Percentiles rank a stretch among this genome's conserved stretches.
Evolutionary conservation across 768 basidiomycete genomes (phyloP).

Genomic region (Trametes cinnabarina): DNA sequence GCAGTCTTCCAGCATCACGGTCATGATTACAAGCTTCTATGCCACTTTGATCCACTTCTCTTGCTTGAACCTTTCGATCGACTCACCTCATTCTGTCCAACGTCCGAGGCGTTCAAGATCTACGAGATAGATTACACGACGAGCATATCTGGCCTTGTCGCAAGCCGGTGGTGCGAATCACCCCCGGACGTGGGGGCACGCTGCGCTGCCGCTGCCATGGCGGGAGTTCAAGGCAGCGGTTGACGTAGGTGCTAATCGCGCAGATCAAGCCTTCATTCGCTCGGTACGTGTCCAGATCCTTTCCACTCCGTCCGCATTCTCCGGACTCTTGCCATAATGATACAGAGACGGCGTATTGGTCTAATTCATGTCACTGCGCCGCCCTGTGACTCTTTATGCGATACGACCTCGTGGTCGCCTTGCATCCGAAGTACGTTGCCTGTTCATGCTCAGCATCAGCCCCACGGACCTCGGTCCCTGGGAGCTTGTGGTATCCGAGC

Average conservation of each 20-base stretch:
- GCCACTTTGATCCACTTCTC: background rate
- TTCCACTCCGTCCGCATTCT: background rate
- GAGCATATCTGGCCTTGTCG: background rate
- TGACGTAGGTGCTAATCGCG: constrained; percentile 1
- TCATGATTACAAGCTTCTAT: no score
- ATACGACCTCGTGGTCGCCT: constrained; percentile 3
- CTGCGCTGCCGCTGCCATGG: background rate
- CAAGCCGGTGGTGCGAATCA: constrained; percentile 7
- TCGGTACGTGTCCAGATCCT: constrained; percentile 5
- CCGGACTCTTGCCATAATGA: background rate
- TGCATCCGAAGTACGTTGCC: background rate
- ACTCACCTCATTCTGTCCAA: background rate
- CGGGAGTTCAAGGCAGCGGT: background rate
- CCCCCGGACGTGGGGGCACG: constrained; percentile 1
- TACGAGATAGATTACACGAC: constrained; percentile 8
- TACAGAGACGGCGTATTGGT: constrained; percentile 12
- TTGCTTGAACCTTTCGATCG: background rate
- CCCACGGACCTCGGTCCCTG: background rate
- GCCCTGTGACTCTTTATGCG: constrained; percentile 1
- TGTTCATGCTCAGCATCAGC: background rate
- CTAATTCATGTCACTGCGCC: constrained; percentile 6
- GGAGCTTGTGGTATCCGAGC: background rate
- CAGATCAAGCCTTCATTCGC: constrained; percentile 4
- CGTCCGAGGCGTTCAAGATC: background rate
- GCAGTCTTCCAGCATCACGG: no score